Conservation (phyloP, 2,329 filamentous ascomycete genomes). For the Botrytis byssoidea region DNA sequence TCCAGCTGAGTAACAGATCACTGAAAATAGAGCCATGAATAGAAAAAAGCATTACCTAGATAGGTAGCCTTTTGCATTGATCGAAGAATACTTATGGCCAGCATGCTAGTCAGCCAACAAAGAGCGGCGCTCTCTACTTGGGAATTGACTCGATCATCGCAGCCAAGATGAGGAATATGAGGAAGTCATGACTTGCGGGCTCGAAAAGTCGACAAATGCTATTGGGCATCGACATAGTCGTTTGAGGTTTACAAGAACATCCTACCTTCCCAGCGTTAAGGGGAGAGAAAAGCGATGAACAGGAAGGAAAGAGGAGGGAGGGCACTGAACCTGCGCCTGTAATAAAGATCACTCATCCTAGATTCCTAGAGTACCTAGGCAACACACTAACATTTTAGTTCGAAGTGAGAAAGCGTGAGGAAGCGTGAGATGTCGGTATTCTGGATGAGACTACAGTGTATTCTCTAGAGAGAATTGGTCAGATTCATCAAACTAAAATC, state of each 20-base stretch:
- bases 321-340: background rate
- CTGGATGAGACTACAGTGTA: background rate
- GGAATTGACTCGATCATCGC: background rate
- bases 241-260: background rate
- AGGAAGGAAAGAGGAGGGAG: background rate
- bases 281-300: background rate
- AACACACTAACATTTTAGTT: background rate
- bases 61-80: background rate
- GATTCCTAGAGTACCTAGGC: background rate
- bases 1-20: background rate
- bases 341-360: background rate
- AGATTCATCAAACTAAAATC: background rate
- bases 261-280: background rate
- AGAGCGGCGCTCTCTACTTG: no score
- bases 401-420: background rate
- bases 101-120: background rate
- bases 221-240: background rate
- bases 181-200: background rate
- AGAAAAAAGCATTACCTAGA: background rate
- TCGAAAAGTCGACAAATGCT: background rate
- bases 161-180: background rate
- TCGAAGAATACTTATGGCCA: background rate
- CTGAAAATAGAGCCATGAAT: background rate
- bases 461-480: background rate
- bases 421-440: background rate